phyloP scores from a whole-genome alignment of 345 rosid species.

The Kandelia obovata region DNA sequence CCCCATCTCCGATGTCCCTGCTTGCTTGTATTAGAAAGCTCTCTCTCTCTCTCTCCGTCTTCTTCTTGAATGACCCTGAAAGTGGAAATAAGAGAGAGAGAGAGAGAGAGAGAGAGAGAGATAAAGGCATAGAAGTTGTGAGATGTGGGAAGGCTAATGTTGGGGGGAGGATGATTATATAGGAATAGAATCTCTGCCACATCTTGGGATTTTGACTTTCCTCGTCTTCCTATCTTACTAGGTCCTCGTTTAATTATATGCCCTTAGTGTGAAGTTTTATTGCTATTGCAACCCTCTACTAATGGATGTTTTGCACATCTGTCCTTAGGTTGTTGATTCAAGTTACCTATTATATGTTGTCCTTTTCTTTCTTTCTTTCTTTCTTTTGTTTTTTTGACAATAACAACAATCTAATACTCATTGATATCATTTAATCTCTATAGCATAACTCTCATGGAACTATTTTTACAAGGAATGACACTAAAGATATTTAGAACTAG shows the following conservation, averaged over 20 bases:
- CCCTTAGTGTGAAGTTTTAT: not conserved
- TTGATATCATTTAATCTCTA: too few species aligned
- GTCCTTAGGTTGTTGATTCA: not conserved
- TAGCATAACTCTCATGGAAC: too few species aligned
- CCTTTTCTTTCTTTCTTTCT: too few species aligned
- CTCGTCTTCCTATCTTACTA: not conserved
- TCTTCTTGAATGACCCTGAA: not conserved
- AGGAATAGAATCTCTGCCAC: not conserved
- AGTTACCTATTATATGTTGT: not conserved
- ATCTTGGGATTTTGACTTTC: slow-evolving; percentile 6
- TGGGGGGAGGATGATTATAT: slow-evolving; percentile 5
- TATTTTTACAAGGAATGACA: too few species aligned
- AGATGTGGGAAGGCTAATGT: not conserved
- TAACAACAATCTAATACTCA: too few species aligned
- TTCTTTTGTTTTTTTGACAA: too few species aligned
- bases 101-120: not conserved
- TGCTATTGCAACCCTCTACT: not conserved
- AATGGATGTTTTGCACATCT: not conserved
- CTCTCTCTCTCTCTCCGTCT: too few species aligned
- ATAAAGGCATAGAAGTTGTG: not conserved
- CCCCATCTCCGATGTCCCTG: slow-evolving; percentile 24
- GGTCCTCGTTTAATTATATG: not conserved
- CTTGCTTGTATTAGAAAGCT: too few species aligned
- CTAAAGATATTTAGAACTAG: too few species aligned
- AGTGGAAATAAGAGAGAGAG: not conserved